These are phyloP conservation scores for Candida silvicultrix DNA, from an alignment of 805 yeast species.

Conservation along the genomic window DNA sequence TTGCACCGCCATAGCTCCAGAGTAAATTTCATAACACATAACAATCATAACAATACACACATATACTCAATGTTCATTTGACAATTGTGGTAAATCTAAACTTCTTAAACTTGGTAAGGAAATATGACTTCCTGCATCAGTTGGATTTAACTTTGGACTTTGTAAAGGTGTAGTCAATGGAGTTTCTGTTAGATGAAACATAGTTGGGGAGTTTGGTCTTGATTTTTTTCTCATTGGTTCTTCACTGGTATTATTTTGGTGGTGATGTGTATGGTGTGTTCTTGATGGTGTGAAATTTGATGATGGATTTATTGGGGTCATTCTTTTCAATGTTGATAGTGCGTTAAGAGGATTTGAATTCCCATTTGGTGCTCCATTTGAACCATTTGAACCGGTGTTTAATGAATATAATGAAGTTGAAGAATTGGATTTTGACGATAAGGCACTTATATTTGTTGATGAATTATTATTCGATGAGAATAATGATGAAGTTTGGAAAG, in stretches of 20 bases:
- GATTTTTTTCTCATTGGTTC: conserved; percentile 29
- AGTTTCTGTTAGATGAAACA: conserved; percentile 34
- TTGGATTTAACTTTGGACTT: conserved; percentile 33
- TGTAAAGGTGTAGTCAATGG: conserved; percentile 45
- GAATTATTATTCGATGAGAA: conserved; percentile 19
- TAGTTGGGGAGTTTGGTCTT: conserved; percentile 41
- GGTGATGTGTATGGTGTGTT: conserved; percentile 12
- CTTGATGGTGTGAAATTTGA: conserved; percentile 19
- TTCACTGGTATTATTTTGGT: conserved; percentile 25
- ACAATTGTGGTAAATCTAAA: conserved; percentile 16
- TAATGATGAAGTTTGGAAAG: conserved; percentile 19
- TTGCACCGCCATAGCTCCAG: too few relatives aligned
- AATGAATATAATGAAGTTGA: conserved; percentile 20
- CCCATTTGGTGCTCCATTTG: not conserved
- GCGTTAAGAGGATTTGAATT: conserved; percentile 14
- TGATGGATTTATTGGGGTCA: conserved; percentile 33
- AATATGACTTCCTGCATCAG: conserved; percentile 1
- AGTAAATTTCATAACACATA: too few relatives aligned
- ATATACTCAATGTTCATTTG: not conserved
- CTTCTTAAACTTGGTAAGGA: conserved; percentile 21
- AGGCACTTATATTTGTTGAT: conserved; percentile 18
- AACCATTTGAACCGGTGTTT: too few relatives aligned
- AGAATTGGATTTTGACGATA: conserved; percentile 22
- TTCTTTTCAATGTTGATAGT: conserved; percentile 21
- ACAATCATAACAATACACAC: too few relatives aligned